Percentiles rank a stretch among this genome's conserved stretches.
phyloP scores from a whole-genome alignment of 2,329 filamentous ascomycete genomes.

The Phialocephala sp. region DNA sequence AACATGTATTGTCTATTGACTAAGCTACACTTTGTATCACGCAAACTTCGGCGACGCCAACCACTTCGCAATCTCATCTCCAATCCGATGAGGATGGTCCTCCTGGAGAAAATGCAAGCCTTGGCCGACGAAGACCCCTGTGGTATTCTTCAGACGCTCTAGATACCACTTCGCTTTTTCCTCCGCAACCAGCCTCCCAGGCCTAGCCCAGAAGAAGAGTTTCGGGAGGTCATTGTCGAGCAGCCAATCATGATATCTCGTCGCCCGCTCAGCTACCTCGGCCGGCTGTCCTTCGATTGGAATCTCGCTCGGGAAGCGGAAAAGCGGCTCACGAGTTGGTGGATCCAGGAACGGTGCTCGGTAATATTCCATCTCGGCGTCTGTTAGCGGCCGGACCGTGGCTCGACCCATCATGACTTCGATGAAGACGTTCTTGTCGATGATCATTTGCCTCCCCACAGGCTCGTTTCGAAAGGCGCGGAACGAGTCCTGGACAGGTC shows the following conservation, averaged over 20 bases:
- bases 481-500: not conserved
- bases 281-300: not conserved
- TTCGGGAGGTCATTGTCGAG: too few relatives aligned
- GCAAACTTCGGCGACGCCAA: too few relatives aligned
- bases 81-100: conserved; percentile 3
- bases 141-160: not conserved
- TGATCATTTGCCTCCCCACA: not conserved
- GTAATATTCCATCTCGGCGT: not conserved
- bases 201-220: too few relatives aligned
- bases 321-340: not conserved
- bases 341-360: not conserved
- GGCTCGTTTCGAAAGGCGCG: not conserved
- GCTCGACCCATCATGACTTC: not conserved
- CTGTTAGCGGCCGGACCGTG: not conserved
- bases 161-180: too few relatives aligned
- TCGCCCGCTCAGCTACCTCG: too few relatives aligned
- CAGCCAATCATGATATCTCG: too few relatives aligned
- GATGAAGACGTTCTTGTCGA: not conserved
- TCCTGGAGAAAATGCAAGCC: conserved; percentile 3
- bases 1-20: too few relatives aligned
- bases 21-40: too few relatives aligned
- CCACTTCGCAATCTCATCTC: not conserved
- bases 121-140: not conserved
- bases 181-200: too few relatives aligned
- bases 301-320: not conserved